Evolutionary conservation across 163 green algal species (phyloP), one percentile per base, ranked within the genome.

Genomic region (Chlamydomonas reinhardtii): DNA sequence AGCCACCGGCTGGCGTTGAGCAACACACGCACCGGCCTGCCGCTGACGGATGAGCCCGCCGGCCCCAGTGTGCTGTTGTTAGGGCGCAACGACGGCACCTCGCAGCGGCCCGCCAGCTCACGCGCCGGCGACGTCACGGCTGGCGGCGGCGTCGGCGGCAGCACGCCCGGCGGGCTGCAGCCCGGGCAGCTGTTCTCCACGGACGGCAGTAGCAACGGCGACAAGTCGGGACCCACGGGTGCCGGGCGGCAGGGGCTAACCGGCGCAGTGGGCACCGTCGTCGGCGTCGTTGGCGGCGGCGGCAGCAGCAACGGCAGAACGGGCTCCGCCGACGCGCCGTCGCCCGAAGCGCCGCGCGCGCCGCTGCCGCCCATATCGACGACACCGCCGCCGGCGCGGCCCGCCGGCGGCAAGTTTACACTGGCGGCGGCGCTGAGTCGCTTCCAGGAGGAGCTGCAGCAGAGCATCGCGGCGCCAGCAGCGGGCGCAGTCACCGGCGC

Each of bases 1-100:
- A 84, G 77, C 77, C 71, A 84, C 77, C 65, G 77, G 4, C 65
- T 84, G n/a, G 77, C 77, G 48, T 71, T 68, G 22, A 75, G 66
- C 48, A 52, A 84, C 31, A 20, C 76, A 19, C 66, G 77, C 24
- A 52, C 48, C 22, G 48, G 32, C 31, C 34, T 34, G 59, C 59
- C 59, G 59, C 59, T 29, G 59, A 17, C 59, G 1, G 59, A 66
- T 1, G 59, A 66, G 59, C 59, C 59, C 59, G 19, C 48, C 48
- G 48, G 48, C 48, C 48, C 48, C 48, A 56, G 48, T 14, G 48
- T 9, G 14, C 48, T 19, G 48, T 17, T 56, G 48, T 14, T 19
- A 14, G 48, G 48, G 11, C 11, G 48, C 12, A 19, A 12, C 48
- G 48, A 56, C 48, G 48, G 48, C 48, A n/a, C n/a, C n/a, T 56